Conservation (phyloP, 2,329 filamentous ascomycete species). For the Periconia sp. region DNA sequence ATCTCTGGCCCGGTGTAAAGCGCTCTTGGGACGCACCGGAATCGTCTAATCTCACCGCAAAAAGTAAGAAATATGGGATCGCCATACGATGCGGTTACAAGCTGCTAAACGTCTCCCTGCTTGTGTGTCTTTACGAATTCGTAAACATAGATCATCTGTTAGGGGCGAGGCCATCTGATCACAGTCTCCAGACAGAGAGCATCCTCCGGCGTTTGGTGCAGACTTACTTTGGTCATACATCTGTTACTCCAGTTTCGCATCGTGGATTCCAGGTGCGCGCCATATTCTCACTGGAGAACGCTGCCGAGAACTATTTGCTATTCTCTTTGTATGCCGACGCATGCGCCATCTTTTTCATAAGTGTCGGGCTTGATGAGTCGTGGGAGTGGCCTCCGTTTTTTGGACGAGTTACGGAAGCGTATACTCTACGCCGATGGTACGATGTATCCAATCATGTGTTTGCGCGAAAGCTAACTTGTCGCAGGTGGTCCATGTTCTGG, state of each 20-base stretch:
- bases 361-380: conserved; percentile 3
- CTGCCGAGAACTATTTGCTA: conserved; percentile 2
- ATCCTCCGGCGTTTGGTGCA: conserved; percentile 3
- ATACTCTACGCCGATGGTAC: conserved; percentile 6
- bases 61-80: conserved; percentile 1
- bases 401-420: conserved; percentile 4
- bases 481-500: conserved; percentile 6
- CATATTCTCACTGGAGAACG: not conserved
- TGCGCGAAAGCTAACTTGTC: not conserved
- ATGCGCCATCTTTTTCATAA: conserved; percentile 6
- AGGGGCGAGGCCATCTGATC: not conserved
- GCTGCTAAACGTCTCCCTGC: conserved; percentile 4
- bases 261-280: conserved; percentile 5
- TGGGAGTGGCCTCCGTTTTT: conserved; percentile 10
- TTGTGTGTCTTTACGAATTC: conserved; percentile 2
- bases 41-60: not conserved
- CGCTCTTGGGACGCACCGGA: not conserved
- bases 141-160: not conserved
- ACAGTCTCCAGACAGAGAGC: conserved; percentile 1
- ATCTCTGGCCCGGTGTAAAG: conserved; percentile 5
- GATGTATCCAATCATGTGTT: not conserved
- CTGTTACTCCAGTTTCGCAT: not conserved
- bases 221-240: not conserved
- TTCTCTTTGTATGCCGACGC: conserved; percentile 4
- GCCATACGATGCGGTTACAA: conserved; percentile 4